phyloP scores from a whole-genome alignment of 2,329 filamentous ascomycete species.

The Hymenoscyphus salicellus region DNA sequence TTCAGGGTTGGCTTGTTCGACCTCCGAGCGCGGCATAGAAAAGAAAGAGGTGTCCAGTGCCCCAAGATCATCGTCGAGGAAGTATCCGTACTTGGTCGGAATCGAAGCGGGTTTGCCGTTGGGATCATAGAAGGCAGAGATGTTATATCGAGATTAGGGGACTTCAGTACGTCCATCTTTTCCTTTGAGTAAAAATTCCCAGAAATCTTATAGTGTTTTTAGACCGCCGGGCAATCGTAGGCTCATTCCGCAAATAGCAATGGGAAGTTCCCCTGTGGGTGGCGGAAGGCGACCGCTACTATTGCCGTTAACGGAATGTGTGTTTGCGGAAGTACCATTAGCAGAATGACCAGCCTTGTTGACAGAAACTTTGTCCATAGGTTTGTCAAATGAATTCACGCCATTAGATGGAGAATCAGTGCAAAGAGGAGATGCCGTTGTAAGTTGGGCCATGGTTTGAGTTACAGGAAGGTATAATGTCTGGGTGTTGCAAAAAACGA shows the following conservation, averaged over 20 bases:
- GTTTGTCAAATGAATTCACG: too few species aligned
- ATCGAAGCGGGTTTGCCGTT: conserved; percentile 12
- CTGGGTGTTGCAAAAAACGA: too few species aligned
- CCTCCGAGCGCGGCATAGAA: conserved; percentile 31
- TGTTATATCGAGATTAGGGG: conserved; percentile 33
- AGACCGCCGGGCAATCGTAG: conserved; percentile 37
- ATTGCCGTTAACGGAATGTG: not conserved
- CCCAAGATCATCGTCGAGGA: conserved; percentile 28
- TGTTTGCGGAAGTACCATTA: not conserved
- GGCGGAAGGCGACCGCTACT: not conserved
- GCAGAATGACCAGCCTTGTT: too few species aligned
- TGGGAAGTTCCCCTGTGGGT: conserved; percentile 17
- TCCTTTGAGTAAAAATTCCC: conserved; percentile 35
- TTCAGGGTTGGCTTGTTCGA: conserved; percentile 28
- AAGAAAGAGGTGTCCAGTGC: conserved; percentile 37
- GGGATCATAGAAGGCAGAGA: conserved; percentile 27
- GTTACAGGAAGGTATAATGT: too few species aligned
- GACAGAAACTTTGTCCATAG: too few species aligned
- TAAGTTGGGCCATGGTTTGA: too few species aligned
- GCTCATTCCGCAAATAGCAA: conserved; percentile 37
- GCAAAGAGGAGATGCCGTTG: too few species aligned
- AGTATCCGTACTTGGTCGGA: conserved; percentile 31
- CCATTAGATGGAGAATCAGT: too few species aligned
- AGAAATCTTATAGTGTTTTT: conserved; percentile 29
- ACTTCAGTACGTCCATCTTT: conserved; percentile 29